Evolutionary conservation across 2,329 filamentous ascomycete genomes (phyloP).

Genomic region (Exophiala oligosperma): DNA sequence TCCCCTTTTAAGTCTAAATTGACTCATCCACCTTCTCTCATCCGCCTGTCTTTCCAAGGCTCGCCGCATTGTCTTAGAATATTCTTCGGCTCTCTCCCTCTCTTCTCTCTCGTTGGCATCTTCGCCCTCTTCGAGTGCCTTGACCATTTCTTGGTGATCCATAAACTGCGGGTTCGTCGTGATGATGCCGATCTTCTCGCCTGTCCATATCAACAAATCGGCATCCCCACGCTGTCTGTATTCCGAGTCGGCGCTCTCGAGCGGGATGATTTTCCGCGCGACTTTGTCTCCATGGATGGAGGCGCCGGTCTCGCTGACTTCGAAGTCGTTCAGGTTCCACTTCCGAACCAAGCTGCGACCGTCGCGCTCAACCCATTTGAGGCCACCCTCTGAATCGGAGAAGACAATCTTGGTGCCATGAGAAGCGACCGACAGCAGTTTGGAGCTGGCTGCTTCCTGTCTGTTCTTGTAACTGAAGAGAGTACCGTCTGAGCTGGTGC

Average conservation of each 20-base stretch:
- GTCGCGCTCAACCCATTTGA: constrained; percentile 92
- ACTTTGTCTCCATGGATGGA: constrained; percentile 19
- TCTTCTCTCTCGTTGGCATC: constrained; percentile 37
- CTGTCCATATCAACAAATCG: constrained; percentile 86
- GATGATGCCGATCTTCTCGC: constrained; percentile 72
- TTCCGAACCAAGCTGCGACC: constrained; percentile 55
- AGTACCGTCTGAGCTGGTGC: background rate
- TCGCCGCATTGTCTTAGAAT: constrained; percentile 70
- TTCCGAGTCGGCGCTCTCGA: constrained; percentile 54
- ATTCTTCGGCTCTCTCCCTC: constrained; percentile 57
- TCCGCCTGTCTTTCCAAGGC: constrained; percentile 76
- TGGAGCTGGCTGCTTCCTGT: constrained; percentile 76
- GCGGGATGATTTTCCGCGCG: constrained; percentile 27
- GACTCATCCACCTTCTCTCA: constrained; percentile 72
- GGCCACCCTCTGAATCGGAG: constrained; percentile 76
- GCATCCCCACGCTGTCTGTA: constrained; percentile 65
- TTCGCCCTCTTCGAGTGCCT: constrained; percentile 43
- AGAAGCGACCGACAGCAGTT: constrained; percentile 75
- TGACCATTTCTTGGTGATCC: constrained; percentile 38
- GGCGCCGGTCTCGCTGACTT: constrained; percentile 15
- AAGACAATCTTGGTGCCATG: constrained; percentile 82
- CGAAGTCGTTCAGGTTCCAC: constrained; percentile 57
- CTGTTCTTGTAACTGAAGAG: constrained; percentile 68
- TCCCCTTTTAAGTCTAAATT: constrained; percentile 53
- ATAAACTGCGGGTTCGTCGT: constrained; percentile 34